These are phyloP conservation scores for Septoria petroselini DNA, from an alignment of 2,329 filamentous ascomycete species.

Conservation along the genomic window DNA sequence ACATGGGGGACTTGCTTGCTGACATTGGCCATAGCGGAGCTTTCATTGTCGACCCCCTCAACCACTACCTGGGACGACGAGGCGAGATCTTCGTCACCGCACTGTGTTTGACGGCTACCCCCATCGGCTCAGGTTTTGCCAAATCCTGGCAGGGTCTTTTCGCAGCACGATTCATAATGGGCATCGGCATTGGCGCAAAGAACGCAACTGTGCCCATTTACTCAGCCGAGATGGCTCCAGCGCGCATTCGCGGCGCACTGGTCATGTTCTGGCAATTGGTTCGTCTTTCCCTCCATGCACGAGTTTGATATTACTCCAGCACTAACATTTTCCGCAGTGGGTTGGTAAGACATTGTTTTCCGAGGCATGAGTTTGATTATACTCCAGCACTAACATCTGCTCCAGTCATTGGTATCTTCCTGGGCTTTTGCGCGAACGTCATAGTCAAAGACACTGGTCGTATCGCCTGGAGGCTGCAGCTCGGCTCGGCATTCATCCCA, in stretches of 20 bases:
- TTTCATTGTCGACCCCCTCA: slow-evolving; percentile 57
- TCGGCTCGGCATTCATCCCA: slow-evolving; percentile 60
- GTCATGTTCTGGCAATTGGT: slow-evolving; percentile 90
- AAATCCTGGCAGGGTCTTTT: slow-evolving; percentile 60
- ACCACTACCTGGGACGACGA: slow-evolving; percentile 39
- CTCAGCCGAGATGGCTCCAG: slow-evolving; percentile 46
- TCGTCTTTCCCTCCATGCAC: no score
- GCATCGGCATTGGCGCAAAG: slow-evolving; percentile 52
- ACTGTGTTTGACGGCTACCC: slow-evolving; percentile 59
- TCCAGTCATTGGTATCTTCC: slow-evolving; percentile 54
- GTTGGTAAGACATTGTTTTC: no score
- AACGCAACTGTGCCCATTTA: slow-evolving; percentile 48
- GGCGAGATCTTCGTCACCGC: slow-evolving; percentile 42
- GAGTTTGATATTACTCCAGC: no score
- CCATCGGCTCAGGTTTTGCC: slow-evolving; percentile 62
- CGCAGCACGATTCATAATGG: slow-evolving; percentile 67
- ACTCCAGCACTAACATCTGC: no score
- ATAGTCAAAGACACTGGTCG: slow-evolving; percentile 58
- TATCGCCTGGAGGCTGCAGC: slow-evolving; percentile 65
- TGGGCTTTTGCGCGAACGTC: slow-evolving; percentile 64
- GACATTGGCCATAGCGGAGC: slow-evolving; percentile 27
- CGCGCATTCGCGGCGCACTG: slow-evolving; percentile 58
- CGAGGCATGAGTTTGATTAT: no score
- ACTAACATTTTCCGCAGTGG: no score
- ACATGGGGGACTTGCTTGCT: neutral